phyloP scores from a whole-genome alignment of 1,284 basidiomycete species.

The Ceratobasidium sp. region DNA sequence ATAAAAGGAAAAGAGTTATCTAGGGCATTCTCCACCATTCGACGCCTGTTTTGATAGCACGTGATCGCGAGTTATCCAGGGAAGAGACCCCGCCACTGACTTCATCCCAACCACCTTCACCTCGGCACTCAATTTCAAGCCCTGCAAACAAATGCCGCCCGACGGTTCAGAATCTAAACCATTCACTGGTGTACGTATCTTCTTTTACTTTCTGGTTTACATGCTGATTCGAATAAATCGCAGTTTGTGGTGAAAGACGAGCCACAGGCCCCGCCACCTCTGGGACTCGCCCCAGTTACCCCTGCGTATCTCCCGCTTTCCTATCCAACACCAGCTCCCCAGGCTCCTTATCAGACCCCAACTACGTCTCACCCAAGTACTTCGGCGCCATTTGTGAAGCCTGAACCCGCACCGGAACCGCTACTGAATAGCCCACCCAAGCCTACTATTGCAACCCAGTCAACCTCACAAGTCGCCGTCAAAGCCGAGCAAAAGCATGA shows the following conservation, averaged over 20 bases:
- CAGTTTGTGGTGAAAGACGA: conserved; percentile 14
- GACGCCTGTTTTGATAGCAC: no score
- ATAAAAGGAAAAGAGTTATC: conserved; percentile 2
- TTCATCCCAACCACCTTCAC: neutral
- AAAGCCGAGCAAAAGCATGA: neutral
- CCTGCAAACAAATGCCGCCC: neutral
- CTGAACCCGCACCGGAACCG: conserved; percentile 5
- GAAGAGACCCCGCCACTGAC: neutral
- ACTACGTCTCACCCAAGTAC: neutral
- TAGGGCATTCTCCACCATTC: no score
- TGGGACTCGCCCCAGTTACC: neutral
- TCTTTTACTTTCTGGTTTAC: neutral
- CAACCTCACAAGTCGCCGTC: neutral
- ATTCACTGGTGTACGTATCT: neutral
- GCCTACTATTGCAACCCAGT: no score
- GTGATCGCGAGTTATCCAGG: conserved; percentile 12
- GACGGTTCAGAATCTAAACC: no score
- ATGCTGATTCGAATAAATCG: neutral
- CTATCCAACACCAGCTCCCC: neutral
- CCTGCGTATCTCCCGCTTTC: neutral
- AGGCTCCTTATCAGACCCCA: neutral
- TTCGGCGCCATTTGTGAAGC: neutral
- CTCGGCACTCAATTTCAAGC: neutral
- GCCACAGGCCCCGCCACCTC: neutral
- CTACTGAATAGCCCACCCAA: neutral